A percentile compares a stretch with the other conserved stretches of the same genome.
phyloP scores from a whole-genome alignment of 1,139 yeast species.

The Taphrina pruni region DNA sequence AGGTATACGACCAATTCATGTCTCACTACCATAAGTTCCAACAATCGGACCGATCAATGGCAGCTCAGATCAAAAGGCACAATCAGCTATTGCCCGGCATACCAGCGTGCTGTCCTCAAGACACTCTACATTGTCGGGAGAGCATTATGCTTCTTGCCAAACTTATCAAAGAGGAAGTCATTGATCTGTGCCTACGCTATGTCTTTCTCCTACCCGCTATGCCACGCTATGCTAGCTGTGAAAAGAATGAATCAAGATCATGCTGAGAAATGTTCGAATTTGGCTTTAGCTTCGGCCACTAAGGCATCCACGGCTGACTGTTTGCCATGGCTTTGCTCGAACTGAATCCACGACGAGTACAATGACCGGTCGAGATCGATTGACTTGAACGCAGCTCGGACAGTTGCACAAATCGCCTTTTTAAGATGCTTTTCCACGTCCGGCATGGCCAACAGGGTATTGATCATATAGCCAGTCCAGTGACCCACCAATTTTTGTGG shows the following conservation, averaged over 20 bases:
- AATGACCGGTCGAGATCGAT: constrained; percentile 3
- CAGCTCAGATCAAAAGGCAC: not conserved
- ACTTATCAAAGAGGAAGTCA: too few species aligned
- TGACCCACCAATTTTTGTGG: constrained; percentile 10
- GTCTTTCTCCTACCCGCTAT: not conserved
- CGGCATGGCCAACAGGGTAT: constrained; percentile 17
- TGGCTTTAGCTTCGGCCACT: constrained; percentile 7
- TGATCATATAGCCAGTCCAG: constrained; percentile 20
- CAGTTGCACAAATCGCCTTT: constrained; percentile 15
- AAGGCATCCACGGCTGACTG: not conserved
- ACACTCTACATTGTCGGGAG: too few species aligned
- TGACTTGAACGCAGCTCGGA: constrained; percentile 17
- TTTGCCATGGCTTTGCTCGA: constrained; percentile 15
- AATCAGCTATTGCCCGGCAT: not conserved
- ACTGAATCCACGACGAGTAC: constrained; percentile 23
- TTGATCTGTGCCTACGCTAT: not conserved
- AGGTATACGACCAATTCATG: not conserved
- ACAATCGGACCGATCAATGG: not conserved
- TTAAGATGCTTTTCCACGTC: constrained; percentile 23
- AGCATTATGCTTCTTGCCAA: too few species aligned
- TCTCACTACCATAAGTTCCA: not conserved
- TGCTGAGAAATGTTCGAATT: constrained; percentile 24
- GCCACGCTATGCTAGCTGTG: not conserved
- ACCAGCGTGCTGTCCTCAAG: too few species aligned
- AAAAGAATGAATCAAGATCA: not conserved